These are phyloP conservation scores for Saccharum spontaneum DNA, from an alignment of 176 grass and related monocot genomes.

Conservation along the genomic window DNA sequence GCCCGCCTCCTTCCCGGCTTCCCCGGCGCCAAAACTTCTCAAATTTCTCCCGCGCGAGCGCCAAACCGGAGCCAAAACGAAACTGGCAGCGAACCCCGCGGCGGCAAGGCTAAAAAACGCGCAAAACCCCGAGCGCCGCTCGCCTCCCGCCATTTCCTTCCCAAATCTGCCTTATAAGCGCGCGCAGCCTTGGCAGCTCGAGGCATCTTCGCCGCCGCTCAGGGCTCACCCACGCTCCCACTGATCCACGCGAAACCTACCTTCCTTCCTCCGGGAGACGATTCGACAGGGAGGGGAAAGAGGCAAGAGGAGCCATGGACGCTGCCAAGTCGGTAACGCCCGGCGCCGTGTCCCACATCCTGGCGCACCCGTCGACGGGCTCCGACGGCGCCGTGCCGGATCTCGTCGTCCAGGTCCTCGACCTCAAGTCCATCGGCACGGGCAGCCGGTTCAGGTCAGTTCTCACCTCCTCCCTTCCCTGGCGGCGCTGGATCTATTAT, in stretches of 20 bases:
- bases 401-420: constrained; percentile 85
- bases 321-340: constrained; percentile 44
- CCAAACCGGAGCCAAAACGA: constrained; percentile 32
- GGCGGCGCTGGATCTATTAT: neutral
- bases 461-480: neutral
- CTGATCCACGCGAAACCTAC: constrained; percentile 10
- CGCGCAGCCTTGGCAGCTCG: constrained; percentile 22
- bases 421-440: constrained; percentile 75
- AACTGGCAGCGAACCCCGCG: constrained; percentile 13
- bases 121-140: neutral
- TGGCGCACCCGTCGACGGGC: constrained; percentile 52
- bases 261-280: neutral
- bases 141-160: constrained; percentile 30
- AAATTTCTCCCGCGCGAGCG: constrained; percentile 39
- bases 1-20: neutral
- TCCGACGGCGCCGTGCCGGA: constrained; percentile 41
- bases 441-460: constrained; percentile 69
- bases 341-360: constrained; percentile 57
- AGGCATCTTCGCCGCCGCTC: constrained; percentile 21
- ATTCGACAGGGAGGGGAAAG: neutral
- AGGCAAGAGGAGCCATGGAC: constrained; percentile 28
- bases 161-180: constrained; percentile 38
- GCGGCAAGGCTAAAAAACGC: neutral
- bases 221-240: neutral
- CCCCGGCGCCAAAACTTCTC: constrained; percentile 30